These are phyloP conservation scores for Venturiaceae sp. DNA, from an alignment of 2,329 filamentous ascomycete species.

Conservation along the genomic window DNA sequence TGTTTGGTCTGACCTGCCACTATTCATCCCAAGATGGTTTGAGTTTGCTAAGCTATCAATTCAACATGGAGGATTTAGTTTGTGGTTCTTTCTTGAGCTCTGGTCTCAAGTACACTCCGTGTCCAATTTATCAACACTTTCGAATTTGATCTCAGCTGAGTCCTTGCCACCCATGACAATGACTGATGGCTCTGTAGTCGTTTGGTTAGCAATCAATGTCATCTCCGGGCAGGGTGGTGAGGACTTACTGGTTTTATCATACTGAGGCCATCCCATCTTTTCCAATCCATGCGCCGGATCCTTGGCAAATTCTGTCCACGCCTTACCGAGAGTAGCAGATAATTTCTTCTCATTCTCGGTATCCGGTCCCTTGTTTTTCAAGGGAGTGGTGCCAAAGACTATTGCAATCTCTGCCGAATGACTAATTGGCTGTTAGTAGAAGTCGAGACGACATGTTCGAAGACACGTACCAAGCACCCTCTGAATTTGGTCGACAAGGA, in stretches of 20 bases:
- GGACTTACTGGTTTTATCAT: conserved; percentile 6
- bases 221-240: no score
- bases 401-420: conserved; percentile 21
- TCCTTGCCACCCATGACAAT: conserved; percentile 8
- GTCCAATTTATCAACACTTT: conserved; percentile 4
- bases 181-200: conserved; percentile 2
- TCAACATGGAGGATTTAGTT: no score
- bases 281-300: conserved; percentile 23
- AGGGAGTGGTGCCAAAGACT: conserved; percentile 21
- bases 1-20: no score
- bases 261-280: conserved; percentile 9
- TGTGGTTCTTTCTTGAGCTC: no score
- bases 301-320: conserved; percentile 31
- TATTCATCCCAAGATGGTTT: no score
- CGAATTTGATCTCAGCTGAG: conserved; percentile 5
- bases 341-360: conserved; percentile 20
- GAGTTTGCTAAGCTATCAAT: no score
- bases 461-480: conserved; percentile 22
- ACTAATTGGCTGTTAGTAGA: conserved; percentile 2
- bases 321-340: conserved; percentile 25
- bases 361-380: conserved; percentile 10
- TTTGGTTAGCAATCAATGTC: not conserved
- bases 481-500: conserved; percentile 17
- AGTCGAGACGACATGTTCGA: no score
- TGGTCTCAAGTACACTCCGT: not conserved